Evolutionary conservation across 345 rosid genomes (phyloP).

Genomic region (Eucalyptus shirleyi): DNA sequence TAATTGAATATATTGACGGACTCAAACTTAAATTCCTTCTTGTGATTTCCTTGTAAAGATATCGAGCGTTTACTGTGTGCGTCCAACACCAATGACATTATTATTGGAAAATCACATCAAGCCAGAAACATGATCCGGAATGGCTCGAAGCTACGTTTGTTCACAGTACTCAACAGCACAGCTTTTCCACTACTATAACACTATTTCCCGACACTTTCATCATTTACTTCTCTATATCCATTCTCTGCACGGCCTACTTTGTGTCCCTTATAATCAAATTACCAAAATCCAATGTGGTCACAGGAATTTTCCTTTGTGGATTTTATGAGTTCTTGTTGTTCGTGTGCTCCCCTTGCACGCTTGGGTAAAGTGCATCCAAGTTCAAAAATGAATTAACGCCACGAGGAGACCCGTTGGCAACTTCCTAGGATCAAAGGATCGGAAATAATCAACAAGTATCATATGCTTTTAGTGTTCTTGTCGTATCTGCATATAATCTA

Average conservation of each 20-base stretch:
- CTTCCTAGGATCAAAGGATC: not conserved
- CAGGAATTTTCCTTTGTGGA: not conserved
- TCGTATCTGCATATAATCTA: not conserved
- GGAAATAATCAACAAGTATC: not conserved
- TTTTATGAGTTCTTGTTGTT: not conserved
- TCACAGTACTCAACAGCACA: no score
- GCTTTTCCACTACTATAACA: not conserved
- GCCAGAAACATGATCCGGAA: not conserved
- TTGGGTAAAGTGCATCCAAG: not conserved
- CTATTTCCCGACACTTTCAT: not conserved
- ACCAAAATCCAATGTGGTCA: not conserved
- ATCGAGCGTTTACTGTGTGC: no score
- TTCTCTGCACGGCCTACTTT: not conserved
- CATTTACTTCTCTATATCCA: not conserved
- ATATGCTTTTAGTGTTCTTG: not conserved
- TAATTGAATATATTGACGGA: no score
- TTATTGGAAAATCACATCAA: not conserved
- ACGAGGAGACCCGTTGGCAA: not conserved
- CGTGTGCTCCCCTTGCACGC: not conserved
- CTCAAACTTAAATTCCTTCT: no score
- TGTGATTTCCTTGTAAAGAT: no score
- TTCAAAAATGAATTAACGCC: not conserved
- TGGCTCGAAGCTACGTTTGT: not conserved
- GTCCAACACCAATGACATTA: fast-evolving
- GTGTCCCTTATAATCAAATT: not conserved